Evolutionary conservation across 257 asterid genomes (phyloP).

Genomic region (Ligustrum vulgare): DNA sequence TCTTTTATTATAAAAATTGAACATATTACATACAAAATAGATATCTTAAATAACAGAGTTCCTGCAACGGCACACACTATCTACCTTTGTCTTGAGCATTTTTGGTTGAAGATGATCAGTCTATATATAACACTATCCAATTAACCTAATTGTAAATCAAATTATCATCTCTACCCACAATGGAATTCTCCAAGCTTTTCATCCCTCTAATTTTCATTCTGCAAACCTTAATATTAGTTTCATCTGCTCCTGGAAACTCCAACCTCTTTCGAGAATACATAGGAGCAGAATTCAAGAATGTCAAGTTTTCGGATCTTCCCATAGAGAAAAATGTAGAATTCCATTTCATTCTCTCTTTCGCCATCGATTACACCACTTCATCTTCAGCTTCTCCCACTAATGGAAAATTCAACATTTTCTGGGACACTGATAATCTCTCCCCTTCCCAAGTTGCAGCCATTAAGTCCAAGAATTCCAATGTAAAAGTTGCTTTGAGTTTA

Average conservation of each 20-base stretch:
- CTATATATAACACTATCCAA: neutral
- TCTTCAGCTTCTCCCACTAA: slow-evolving; percentile 60
- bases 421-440: slow-evolving; percentile 69
- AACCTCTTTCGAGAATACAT: slow-evolving; percentile 33
- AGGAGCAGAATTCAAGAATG: slow-evolving; percentile 54
- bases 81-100: neutral
- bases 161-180: neutral
- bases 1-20: too few relatives aligned
- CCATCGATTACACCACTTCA: slow-evolving; percentile 73
- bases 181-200: slow-evolving; percentile 34
- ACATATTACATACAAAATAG: neutral
- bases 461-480: slow-evolving; percentile 50
- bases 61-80: neutral
- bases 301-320: slow-evolving; percentile 65
- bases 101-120: neutral
- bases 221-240: slow-evolving; percentile 21
- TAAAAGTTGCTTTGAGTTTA: slow-evolving; percentile 58
- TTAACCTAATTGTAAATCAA: neutral
- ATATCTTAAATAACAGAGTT: neutral
- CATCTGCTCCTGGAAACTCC: slow-evolving; percentile 36
- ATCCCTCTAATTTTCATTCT: slow-evolving; percentile 16
- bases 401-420: slow-evolving; percentile 62
- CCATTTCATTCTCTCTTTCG: slow-evolving; percentile 84
- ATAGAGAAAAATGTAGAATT: slow-evolving; percentile 58
- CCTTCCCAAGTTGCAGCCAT: slow-evolving; percentile 52